Conservation (phyloP, 148 eudicot genomes). For the Hydrangea macrophylla region DNA sequence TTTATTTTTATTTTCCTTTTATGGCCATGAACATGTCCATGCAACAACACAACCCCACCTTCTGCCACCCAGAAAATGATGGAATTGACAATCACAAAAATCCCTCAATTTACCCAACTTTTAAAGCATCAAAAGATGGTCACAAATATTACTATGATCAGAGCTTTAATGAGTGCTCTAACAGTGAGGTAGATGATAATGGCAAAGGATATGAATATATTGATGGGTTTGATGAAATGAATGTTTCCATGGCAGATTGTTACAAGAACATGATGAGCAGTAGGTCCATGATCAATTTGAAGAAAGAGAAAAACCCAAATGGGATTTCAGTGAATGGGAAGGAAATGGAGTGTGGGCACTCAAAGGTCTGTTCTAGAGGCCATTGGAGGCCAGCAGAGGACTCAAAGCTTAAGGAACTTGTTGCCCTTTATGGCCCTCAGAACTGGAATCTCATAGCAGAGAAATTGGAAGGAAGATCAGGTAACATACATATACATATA, state of each 20-base stretch:
- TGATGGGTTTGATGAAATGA: too few species aligned
- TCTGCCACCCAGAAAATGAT: constrained; percentile 12
- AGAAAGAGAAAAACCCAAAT: too few species aligned
- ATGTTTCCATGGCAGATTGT: too few species aligned
- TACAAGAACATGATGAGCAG: too few species aligned
- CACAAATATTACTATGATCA: not conserved
- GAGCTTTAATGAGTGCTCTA: not conserved
- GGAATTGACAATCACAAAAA: not conserved
- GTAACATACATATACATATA: constrained; percentile 19
- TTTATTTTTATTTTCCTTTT: not conserved
- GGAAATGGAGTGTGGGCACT: constrained; percentile 12
- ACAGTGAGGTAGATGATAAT: too few species aligned
- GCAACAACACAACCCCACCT: not conserved
- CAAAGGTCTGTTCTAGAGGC: constrained; percentile 70
- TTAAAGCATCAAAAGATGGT: not conserved
- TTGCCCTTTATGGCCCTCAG: constrained; percentile 75
- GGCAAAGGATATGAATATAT: not conserved
- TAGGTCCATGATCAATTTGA: too few species aligned
- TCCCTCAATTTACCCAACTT: not conserved
- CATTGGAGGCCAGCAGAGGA: constrained; percentile 92
- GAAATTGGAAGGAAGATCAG: constrained; percentile 79
- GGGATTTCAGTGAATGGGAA: not conserved
- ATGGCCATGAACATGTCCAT: constrained; percentile 6
- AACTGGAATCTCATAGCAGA: constrained; percentile 90
- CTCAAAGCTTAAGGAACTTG: constrained; percentile 68